Base-by-base conservation (phyloP, 352 stramenopile genomes). In the Pythium periplocum region DNA sequence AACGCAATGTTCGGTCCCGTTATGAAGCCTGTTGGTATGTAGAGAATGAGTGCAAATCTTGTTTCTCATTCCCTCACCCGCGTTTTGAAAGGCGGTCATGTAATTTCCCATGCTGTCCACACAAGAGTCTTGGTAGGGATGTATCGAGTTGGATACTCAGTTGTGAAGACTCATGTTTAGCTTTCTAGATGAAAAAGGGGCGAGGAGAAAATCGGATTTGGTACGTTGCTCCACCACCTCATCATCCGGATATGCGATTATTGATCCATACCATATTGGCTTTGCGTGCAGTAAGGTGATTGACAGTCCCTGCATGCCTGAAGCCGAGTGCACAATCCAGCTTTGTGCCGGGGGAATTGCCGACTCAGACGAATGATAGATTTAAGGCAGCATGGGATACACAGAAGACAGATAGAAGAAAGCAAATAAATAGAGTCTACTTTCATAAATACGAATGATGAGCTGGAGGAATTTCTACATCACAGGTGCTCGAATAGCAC, bases 31-130 rank as follows among this genome's bases (percentile, higher is more conserved):
- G 82, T 91, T 31, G 87, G 86, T 77, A 73, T 26, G 72, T 73
- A 26, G 17, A 26, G 17, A 26, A 26, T 26, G 17, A 26, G 17
- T 26, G 17, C 17, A 26, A 26, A 0, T 26, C 17, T 26, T 26
- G 17, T 26, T 26, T 26, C 17, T 26, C 17, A 26, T 26, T 26
- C 17, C 17, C 17, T 26, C 17, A 26, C 17, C 17, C 17, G 17
- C 45, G 11, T 31, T 50, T n/a, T 37, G 2, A 45, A 45, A 86
- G 75, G 80, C 53, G 85, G 83, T 4, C 79, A 93, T 49, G 78
- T 99, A 51, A 98, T 99, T 57, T 98, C 97, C 2, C 97, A 99
- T 68, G 97, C 96, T 30, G 97, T 93, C 8, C 98, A 98, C 49
- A 99, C 96, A 9, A 85, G 97, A 17, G 65, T 99, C n/a, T 66